These are phyloP conservation scores for Sarcomyxa edulis DNA, from an alignment of 768 basidiomycete species.

Conservation along the genomic window DNA sequence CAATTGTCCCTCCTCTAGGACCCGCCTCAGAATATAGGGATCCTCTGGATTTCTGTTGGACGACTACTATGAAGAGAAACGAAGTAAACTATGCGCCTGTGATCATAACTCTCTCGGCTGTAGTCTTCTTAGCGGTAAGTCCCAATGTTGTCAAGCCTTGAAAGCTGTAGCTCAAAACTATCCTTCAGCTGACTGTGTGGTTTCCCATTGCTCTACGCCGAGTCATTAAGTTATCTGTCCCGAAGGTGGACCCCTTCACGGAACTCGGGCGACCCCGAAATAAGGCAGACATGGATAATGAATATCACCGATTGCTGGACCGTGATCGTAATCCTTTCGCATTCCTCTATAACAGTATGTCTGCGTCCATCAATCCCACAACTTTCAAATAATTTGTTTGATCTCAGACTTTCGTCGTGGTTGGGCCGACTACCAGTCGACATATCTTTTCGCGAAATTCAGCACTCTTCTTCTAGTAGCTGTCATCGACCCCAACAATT, in stretches of 20 bases:
- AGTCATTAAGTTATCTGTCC: constrained; percentile 53
- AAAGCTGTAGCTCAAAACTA: neutral
- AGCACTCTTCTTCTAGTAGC: constrained; percentile 61
- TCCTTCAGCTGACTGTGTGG: constrained; percentile 57
- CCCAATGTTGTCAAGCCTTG: neutral
- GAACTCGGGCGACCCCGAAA: constrained; percentile 64
- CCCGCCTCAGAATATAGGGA: constrained; percentile 51
- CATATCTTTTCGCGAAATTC: constrained; percentile 67
- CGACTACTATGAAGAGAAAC: constrained; percentile 69
- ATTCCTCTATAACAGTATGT: constrained; percentile 66
- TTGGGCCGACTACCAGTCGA: constrained; percentile 64
- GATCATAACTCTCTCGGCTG: constrained; percentile 49
- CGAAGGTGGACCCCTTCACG: constrained; percentile 60
- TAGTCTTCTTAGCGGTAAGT: constrained; percentile 50
- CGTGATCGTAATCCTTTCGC: constrained; percentile 64
- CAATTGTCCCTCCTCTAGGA: constrained; percentile 46
- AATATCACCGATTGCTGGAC: constrained; percentile 62
- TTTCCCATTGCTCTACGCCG: constrained; percentile 60
- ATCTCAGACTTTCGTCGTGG: constrained; percentile 57
- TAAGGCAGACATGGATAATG: constrained; percentile 53
- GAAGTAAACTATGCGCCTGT: constrained; percentile 66
- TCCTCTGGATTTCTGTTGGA: constrained; percentile 72
- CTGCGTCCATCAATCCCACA: neutral
- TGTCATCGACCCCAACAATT: constrained; percentile 66
- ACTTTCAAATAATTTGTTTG: neutral